phyloP scores from a whole-genome alignment of 257 asterid species.

The Gardenia jasminoides region DNA sequence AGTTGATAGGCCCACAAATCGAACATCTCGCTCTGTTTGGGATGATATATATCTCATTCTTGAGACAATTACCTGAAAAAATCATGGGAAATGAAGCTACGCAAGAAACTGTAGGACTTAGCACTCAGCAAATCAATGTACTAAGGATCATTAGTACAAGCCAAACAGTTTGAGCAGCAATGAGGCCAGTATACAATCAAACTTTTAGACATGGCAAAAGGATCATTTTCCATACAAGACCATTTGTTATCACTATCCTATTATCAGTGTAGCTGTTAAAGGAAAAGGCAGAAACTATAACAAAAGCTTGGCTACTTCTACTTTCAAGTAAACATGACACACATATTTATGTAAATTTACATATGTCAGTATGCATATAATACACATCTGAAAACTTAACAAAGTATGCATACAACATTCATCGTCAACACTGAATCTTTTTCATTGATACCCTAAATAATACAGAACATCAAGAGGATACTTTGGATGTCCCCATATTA shows the following conservation, averaged over 20 bases:
- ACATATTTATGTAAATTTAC: background rate
- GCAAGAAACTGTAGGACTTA: background rate
- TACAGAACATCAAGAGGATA: background rate
- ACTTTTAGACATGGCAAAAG: background rate
- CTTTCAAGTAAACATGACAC: background rate
- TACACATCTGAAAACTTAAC: background rate
- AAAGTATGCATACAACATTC: background rate
- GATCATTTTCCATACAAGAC: background rate
- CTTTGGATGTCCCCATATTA: background rate
- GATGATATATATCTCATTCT: conserved; percentile 99
- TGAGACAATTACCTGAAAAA: conserved; percentile 85
- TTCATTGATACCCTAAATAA: background rate
- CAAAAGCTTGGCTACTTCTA: background rate
- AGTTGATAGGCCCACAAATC: conserved; percentile 96
- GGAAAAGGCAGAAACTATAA: background rate
- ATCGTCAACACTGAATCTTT: background rate
- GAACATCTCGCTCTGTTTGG: conserved; percentile 84
- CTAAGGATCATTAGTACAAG: background rate
- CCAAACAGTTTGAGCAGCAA: background rate
- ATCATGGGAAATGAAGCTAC: conserved; percentile 5
- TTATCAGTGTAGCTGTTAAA: background rate
- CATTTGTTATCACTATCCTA: no score
- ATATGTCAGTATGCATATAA: no score
- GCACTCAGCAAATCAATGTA: background rate
- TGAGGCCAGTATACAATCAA: background rate